phyloP scores from a whole-genome alignment of 257 asterid species.

The Petunia secreta region DNA sequence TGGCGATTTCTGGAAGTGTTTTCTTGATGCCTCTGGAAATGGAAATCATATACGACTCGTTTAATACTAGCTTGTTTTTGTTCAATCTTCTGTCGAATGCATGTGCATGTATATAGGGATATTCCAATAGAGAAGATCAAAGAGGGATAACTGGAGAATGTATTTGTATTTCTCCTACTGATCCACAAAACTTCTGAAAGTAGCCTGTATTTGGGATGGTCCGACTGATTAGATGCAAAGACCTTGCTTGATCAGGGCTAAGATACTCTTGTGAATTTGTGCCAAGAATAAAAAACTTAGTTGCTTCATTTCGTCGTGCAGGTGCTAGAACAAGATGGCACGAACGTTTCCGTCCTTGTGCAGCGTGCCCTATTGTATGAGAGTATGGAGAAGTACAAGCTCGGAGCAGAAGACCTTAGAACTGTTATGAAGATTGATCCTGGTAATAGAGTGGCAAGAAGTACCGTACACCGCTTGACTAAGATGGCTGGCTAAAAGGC shows the following conservation, averaged over 20 bases:
- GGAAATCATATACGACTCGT: background rate
- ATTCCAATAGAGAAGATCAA: background rate
- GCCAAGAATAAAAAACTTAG: conserved; percentile 24
- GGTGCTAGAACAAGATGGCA: conserved; percentile 69
- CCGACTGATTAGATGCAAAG: conserved; percentile 4
- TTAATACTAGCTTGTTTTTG: background rate
- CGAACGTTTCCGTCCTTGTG: conserved; percentile 67
- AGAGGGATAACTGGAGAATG: background rate
- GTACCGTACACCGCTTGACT: conserved; percentile 84
- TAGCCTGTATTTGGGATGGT: background rate
- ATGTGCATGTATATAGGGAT: background rate
- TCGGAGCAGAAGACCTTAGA: conserved; percentile 97
- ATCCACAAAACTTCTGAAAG: too few species aligned
- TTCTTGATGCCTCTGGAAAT: conserved; percentile 5
- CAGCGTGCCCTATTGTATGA: conserved; percentile 96
- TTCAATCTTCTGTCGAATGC: background rate
- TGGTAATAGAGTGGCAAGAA: conserved; percentile 80
- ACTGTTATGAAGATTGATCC: conserved; percentile 94
- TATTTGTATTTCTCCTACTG: too few species aligned
- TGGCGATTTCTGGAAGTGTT: background rate
- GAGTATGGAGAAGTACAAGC: conserved; percentile 98
- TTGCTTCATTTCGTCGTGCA: conserved; percentile 41
- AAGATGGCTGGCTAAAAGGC: conserved; percentile 75
- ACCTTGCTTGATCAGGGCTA: background rate
- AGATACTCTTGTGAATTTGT: background rate